phyloP scores from a whole-genome alignment of 257 asterid species.

The Mitragyna speciosa region DNA sequence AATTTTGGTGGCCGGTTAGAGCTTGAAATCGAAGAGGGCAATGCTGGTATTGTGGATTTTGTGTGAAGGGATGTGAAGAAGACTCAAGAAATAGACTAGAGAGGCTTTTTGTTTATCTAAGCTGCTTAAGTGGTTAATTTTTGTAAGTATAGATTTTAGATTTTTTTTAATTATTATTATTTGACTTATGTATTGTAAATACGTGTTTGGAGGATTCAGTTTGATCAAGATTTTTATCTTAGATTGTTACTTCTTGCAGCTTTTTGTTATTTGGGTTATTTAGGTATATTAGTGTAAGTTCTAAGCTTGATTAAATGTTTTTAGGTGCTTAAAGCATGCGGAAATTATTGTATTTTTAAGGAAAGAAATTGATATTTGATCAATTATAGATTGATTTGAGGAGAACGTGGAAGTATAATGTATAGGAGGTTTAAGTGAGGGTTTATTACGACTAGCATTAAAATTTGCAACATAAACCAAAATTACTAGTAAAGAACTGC shows the following conservation, averaged over 20 bases:
- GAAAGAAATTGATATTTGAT: neutral
- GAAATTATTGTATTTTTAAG: neutral
- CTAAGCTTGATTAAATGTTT: neutral
- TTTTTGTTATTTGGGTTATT: neutral
- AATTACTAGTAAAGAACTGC: neutral
- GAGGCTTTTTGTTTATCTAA: neutral
- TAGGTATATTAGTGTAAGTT: neutral
- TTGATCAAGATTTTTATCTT: neutral
- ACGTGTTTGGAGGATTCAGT: neutral
- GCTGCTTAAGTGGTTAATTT: neutral
- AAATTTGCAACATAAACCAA: neutral
- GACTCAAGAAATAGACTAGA: neutral
- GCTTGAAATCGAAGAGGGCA: constrained; percentile 40
- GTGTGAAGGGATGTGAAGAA: neutral
- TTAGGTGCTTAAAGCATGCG: neutral
- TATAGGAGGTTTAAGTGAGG: neutral
- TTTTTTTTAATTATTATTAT: neutral
- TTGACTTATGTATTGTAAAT: constrained; percentile 2
- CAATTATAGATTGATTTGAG: neutral
- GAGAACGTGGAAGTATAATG: neutral
- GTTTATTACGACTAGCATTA: neutral
- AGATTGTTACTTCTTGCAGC: neutral
- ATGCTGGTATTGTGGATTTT: constrained; percentile 13
- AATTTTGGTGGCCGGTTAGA: constrained; percentile 58
- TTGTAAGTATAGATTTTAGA: constrained; percentile 11